Base-by-base conservation (phyloP, 371 early-diverging fungal species). In the Zychaea mexicana region DNA sequence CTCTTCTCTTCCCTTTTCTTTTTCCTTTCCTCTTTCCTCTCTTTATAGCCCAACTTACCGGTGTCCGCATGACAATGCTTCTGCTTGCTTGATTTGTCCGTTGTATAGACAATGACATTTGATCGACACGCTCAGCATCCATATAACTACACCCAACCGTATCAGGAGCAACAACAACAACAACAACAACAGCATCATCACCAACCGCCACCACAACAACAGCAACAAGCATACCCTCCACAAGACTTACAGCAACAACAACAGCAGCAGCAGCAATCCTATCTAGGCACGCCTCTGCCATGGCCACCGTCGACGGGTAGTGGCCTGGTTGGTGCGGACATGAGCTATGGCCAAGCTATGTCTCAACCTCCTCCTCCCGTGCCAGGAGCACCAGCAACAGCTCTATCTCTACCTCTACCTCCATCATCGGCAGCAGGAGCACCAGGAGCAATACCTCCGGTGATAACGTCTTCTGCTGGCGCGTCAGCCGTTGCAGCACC, bases 251-350 rank as follows among this genome's bases (percentile, higher is more conserved):
- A 54, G 17, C 55, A 61, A 52, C 61, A 54, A 13, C 56, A 55
- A n/a, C 60, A 46, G 49, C 62, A 62, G 1, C 62, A 42, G 45
- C 63, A 36, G 13, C 53, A 53, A n/a, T 27, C 62, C 4, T 36
- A 53, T 24, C 38, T 38, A 28, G 33, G 36, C 52, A 46, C 33
- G 8, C 33, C 53, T 26, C 53, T 61, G 3, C 36, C 45, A 15
- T 24, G 31, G 39, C 36, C 53, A 56, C 31, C 57, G 8, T 56
- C 38, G 13, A n/a, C 26, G 9, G 42, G 58, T 45, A 45, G 32
- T 24, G 33, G 31, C 22, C 21, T 32, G 32, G 36, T 31, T 4
- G 57, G 27, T 38, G 31, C n/a, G 30, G 53, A 31, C 8, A 28
- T 53, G n/a, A 42, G 0, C n/a, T 42, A 42, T 42, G 42, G 42